These are phyloP conservation scores for Silene conica DNA, from an alignment of 148 eudicot species.

Conservation along the genomic window DNA sequence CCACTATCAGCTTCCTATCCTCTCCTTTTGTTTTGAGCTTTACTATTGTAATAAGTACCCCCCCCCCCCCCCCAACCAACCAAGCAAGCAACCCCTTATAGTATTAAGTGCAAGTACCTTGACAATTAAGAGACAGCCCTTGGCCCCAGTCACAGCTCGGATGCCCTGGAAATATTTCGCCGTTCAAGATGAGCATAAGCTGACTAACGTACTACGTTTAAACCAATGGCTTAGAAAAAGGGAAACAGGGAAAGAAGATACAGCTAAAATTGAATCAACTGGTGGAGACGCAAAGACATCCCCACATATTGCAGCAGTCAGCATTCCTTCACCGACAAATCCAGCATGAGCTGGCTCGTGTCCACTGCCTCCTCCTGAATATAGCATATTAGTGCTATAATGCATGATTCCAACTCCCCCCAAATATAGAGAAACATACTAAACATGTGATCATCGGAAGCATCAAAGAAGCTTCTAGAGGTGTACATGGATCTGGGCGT, in stretches of 20 bases:
- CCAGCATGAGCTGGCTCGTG: constrained; percentile 99
- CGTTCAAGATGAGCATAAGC: constrained; percentile 3
- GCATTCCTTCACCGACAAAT: constrained; percentile 97
- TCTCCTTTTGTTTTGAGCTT: neutral
- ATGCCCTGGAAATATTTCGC: constrained; percentile 54
- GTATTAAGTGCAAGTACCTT: constrained; percentile 42
- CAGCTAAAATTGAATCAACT: constrained; percentile 82
- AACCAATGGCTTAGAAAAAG: neutral
- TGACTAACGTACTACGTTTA: neutral
- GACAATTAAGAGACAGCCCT: constrained; percentile 93
- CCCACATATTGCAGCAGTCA: constrained; percentile 95
- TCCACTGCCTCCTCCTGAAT: constrained; percentile 96
- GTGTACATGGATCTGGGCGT: neutral
- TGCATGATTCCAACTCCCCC: neutral
- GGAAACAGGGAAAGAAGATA: constrained; percentile 28
- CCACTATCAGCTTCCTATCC: neutral
- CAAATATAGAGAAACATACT: neutral
- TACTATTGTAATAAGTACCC: neutral
- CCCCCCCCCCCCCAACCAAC: no score
- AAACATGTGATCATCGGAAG: neutral
- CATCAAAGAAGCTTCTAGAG: neutral
- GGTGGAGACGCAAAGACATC: constrained; percentile 98
- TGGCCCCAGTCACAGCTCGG: constrained; percentile 88
- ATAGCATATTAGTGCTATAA: neutral
- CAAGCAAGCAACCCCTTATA: neutral